Percentiles rank a stretch among this genome's conserved stretches.
These are phyloP conservation scores for Phytophthora syringae DNA, from an alignment of 352 stramenopile genomes.

Conservation along the genomic window DNA sequence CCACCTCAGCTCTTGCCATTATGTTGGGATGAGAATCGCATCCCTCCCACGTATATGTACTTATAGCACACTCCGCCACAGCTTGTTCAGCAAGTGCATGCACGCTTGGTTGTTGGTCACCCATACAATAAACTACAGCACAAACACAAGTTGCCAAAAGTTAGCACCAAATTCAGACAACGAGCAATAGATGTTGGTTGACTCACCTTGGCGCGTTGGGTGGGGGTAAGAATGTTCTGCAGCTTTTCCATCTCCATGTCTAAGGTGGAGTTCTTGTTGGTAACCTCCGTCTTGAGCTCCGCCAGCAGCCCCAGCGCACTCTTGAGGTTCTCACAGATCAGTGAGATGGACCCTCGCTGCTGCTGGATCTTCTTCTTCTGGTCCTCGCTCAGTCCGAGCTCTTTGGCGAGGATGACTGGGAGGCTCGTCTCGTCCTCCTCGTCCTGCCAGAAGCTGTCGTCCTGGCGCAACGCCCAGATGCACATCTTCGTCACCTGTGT, in stretches of 20 bases:
- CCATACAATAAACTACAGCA: conserved; percentile 93
- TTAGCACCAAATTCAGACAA: conserved; percentile 16
- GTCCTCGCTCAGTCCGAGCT: conserved; percentile 90
- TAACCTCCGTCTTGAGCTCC: conserved; percentile 89
- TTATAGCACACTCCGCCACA: conserved; percentile 93
- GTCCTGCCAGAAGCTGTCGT: conserved; percentile 91
- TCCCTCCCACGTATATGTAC: conserved; percentile 27
- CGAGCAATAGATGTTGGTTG: neutral
- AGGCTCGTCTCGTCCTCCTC: conserved; percentile 91
- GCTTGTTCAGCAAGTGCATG: conserved; percentile 97
- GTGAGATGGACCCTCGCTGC: conserved; percentile 76
- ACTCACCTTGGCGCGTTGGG: conserved; percentile 90
- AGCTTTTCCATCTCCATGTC: conserved; percentile 95
- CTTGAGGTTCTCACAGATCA: conserved; percentile 92
- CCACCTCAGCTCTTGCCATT: conserved; percentile 15
- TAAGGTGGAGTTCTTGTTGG: conserved; percentile 92
- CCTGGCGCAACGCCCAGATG: conserved; percentile 91
- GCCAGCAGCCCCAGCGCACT: conserved; percentile 85
- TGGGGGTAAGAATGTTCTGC: conserved; percentile 93
- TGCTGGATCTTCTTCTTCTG: conserved; percentile 95
- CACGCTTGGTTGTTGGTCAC: conserved; percentile 95
- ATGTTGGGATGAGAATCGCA: conserved; percentile 13
- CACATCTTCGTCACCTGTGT: conserved; percentile 95
- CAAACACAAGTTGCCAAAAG: conserved; percentile 9
- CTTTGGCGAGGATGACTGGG: conserved; percentile 90